Evolutionary conservation across 192 early-diverging fungal genomes (phyloP).

Genomic region (Coemansia brasiliensis): DNA sequence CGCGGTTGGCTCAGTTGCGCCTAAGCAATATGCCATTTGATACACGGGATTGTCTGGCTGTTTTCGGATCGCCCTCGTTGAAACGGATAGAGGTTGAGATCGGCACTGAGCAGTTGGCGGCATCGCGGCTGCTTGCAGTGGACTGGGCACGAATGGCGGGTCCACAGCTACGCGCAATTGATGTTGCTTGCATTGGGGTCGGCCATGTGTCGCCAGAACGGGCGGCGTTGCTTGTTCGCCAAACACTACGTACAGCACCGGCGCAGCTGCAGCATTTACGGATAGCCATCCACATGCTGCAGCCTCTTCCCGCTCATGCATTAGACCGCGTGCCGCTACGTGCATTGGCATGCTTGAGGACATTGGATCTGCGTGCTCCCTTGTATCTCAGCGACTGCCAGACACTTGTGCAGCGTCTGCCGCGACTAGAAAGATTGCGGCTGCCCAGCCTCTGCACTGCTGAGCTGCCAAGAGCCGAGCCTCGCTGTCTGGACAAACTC

Average conservation of each 20-base stretch:
- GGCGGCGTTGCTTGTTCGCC: not conserved
- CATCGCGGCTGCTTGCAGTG: not conserved
- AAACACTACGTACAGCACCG: not conserved
- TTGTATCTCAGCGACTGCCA: not conserved
- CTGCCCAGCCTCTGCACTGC: conserved; percentile 13
- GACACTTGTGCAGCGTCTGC: conserved; percentile 1
- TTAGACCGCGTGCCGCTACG: not conserved
- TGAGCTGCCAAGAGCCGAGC: not conserved
- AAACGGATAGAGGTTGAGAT: not conserved
- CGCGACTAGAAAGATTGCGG: conserved; percentile 3
- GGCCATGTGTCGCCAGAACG: not conserved
- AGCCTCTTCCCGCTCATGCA: not conserved
- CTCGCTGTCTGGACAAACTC: conserved; percentile 3
- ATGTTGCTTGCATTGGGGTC: not conserved
- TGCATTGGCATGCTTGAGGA: not conserved
- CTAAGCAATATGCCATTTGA: conserved; percentile 7
- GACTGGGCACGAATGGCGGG: not conserved
- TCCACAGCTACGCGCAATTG: not conserved
- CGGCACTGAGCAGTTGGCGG: conserved; percentile 3
- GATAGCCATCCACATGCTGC: not conserved
- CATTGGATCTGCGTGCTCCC: conserved; percentile 19
- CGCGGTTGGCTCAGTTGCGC: not conserved
- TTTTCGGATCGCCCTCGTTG: not conserved
- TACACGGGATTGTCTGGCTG: conserved; percentile 3
- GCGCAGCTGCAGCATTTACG: conserved; percentile 5